Conservation (phyloP, 2,329 filamentous ascomycete genomes). For the Microcera coccophila region DNA sequence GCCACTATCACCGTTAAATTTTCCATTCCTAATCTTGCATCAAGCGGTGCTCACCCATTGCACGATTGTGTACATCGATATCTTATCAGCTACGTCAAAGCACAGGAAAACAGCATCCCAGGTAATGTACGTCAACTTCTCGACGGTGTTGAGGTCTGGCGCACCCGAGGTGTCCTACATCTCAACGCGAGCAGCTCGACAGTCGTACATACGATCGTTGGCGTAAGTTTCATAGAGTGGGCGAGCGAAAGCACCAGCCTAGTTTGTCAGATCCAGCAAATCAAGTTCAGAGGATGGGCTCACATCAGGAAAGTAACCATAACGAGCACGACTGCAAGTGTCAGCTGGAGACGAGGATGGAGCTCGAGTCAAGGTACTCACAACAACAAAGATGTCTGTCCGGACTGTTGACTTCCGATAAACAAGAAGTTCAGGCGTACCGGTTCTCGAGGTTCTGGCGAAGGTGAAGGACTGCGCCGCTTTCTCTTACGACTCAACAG, state of each 20-base stretch:
- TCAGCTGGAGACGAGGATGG: neutral
- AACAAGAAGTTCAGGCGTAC: slow-evolving; percentile 35
- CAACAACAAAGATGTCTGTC: slow-evolving; percentile 39
- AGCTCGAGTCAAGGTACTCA: slow-evolving; percentile 13
- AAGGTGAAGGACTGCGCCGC: slow-evolving; percentile 12
- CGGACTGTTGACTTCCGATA: slow-evolving; percentile 30
- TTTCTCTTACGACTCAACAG: slow-evolving; percentile 29
- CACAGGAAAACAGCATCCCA: slow-evolving; percentile 39
- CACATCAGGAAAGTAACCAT: slow-evolving; percentile 38
- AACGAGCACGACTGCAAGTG: slow-evolving; percentile 33
- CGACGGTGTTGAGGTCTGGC: slow-evolving; percentile 34
- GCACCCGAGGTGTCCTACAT: slow-evolving; percentile 41
- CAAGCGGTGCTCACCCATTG: slow-evolving; percentile 30
- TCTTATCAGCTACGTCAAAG: slow-evolving; percentile 36
- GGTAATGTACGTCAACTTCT: slow-evolving; percentile 32
- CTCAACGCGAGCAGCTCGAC: slow-evolving; percentile 29
- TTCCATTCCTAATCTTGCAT: neutral
- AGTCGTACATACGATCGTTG: slow-evolving; percentile 23
- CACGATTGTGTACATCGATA: slow-evolving; percentile 32
- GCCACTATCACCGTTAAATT: slow-evolving; percentile 26
- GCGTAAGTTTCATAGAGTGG: slow-evolving; percentile 36
- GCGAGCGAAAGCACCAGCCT: slow-evolving; percentile 32
- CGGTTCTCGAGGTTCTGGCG: slow-evolving; percentile 15
- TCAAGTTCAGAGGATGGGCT: slow-evolving; percentile 4
- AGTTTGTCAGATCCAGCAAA: slow-evolving; percentile 4